Evolutionary conservation across 495 filamentous ascomycete genomes (phyloP), one percentile per base, ranked within the genome.

Genomic region (Aspergillus coremiiformis): DNA sequence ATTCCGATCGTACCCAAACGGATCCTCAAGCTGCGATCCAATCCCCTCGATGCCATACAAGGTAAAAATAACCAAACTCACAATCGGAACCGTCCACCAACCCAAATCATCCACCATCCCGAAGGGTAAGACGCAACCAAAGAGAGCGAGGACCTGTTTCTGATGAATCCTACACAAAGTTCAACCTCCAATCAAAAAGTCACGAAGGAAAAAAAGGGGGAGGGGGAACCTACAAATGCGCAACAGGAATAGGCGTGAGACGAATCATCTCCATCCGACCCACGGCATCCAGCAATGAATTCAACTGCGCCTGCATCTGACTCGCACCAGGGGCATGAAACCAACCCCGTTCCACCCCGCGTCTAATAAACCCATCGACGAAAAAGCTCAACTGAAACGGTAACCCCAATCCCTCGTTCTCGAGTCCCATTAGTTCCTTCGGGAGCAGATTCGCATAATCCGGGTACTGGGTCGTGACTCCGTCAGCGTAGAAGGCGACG

Each of bases 21-120:
- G 86, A 60, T 90, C 86, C 59, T 90, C 86, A 7, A 89, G 71
- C 60, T 87, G 83, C 12, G 72, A 80, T 2, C 83, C 86, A 48
- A 90, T 90, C 1, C 82, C 84, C 46, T 87, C 84, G 24, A 87
- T 87, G 1, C 84, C 82, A 57, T 86, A 87, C 1, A 90, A 71
- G 2, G 85, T 89, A 60, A 90, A 89, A 17, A 79, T 80, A 23
- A 89, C 78, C 7, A 90, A 65, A 1, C 75, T 76, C 10, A 84
- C 79, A 15, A 89, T 78, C 3, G 84, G 80, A 11, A 89, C 72
- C 2, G 81, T 74, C 83, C 82, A 87, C 84, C 90, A 89, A 6
- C 76, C 78, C 74, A 87, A 82, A 30, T 87, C 81, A 27, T 81
- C 77, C 2, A 86, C 83, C 65, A 87, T 80, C 8, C 83, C 85